Base-by-base conservation (phyloP, 1,284 basidiomycete species). In the Pseudozyma flocculosa region DNA sequence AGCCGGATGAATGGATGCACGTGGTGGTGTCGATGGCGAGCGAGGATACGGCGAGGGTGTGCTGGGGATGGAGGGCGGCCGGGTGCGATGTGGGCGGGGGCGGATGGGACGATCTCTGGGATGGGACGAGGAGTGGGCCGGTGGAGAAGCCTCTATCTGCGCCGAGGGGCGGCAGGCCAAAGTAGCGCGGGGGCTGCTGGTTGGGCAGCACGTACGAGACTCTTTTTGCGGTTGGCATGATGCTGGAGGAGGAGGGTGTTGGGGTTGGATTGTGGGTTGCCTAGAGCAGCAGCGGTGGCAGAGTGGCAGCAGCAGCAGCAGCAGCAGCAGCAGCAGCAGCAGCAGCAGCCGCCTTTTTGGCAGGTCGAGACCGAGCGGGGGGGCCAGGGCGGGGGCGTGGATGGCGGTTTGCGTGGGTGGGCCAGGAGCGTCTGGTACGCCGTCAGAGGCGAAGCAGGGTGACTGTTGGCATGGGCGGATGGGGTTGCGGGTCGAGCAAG, bases 1-100 rank as follows among this genome's bases (percentile, higher is more conserved):
- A 43, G 37, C 14, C 40, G 32, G 1, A 26, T 14, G 40, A 42
- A 43, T 8, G 17, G 34, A 74, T 60, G 48, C 58, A 61, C 5
- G 72, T 73, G 22, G 44, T 62, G 8, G 66, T 48, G 43, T 75
- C 73, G 40, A 73, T 53, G 14, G 73, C 70, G 21, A 76, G 64
- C 8, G 68, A 70, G 17, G 72, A 73, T 29, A 77, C 62, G 17
- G 75, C 68, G 0, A 74, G 64, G n/a, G 63, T 60, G 38, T 77
- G 75, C 39, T 61, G 59, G 1, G 74, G 69, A 54, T 69, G 68
- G 23, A 50, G 36, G 37, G 46, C 14, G 44, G 8, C 18, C 42
- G 23, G 8, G n/a, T 9, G 5, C 43, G 36, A 43, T 41, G 36
- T 29, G 48, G 21, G 26, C 4, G 10, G 45, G 11, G 36, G 18